Conservation (phyloP, 2,329 filamentous ascomycete genomes). For the Fusarium odoratissimum region DNA sequence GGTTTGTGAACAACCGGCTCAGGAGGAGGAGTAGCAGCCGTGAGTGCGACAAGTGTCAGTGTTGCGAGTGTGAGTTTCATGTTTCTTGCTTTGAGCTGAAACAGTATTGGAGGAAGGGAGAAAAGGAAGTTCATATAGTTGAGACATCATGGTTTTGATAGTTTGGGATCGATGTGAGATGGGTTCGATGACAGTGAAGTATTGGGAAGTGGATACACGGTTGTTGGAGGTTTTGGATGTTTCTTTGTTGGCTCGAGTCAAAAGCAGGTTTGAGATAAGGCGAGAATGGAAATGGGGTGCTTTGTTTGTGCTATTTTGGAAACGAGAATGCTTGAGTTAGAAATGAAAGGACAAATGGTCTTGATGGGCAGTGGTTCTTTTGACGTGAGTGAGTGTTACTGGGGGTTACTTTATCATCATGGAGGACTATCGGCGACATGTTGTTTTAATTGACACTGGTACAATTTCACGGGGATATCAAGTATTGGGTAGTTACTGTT, state of each 20-base stretch:
- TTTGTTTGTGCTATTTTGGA: neutral
- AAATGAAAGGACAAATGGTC: fast-evolving
- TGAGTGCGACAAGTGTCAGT: neutral
- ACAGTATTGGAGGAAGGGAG: neutral
- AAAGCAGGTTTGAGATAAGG: neutral
- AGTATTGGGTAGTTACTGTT: neutral
- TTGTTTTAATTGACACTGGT: neutral
- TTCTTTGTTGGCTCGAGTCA: neutral
- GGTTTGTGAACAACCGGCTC: conserved; percentile 9
- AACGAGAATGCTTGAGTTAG: fast-evolving
- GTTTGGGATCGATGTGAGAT: neutral
- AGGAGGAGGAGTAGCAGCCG: neutral
- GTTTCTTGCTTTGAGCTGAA: no score
- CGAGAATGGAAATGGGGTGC: neutral
- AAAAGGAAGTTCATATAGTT: neutral
- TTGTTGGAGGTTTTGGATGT: neutral
- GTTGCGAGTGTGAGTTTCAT: conserved; percentile 26
- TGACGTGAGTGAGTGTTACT: neutral
- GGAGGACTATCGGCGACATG: no score
- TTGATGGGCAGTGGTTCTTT: neutral
- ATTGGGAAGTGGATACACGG: neutral
- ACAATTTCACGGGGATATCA: fast-evolving
- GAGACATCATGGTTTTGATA: fast-evolving
- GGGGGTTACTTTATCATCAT: no score
- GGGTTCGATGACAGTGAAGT: neutral